A percentile compares a stretch with the other conserved stretches of the same genome.
These are phyloP conservation scores for Plectranthus barbatus DNA, from an alignment of 257 asterid species.

Conservation along the genomic window DNA sequence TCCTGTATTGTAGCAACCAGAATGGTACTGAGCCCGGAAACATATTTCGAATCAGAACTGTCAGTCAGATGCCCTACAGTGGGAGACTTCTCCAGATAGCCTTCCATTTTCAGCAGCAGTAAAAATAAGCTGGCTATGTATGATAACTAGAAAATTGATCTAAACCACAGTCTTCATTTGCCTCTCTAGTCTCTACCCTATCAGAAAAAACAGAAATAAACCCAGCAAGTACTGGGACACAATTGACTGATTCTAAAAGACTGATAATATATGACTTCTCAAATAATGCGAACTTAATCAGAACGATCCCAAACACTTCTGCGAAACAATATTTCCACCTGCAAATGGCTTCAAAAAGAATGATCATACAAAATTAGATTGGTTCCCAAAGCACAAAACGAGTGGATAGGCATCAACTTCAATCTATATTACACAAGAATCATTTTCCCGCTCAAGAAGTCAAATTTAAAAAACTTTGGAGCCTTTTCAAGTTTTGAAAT, in stretches of 20 bases:
- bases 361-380: background rate
- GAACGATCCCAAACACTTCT: background rate
- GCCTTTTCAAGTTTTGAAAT: too few species aligned
- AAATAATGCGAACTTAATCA: background rate
- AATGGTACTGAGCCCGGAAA: slow-evolving; percentile 72
- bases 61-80: slow-evolving; percentile 30
- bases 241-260: background rate
- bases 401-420: background rate
- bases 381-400: background rate
- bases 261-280: slow-evolving; percentile 4
- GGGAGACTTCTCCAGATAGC: slow-evolving; percentile 32
- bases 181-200: background rate
- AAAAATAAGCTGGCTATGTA: slow-evolving; percentile 8
- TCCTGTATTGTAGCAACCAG: slow-evolving; percentile 84
- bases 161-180: background rate
- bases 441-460: too few species aligned
- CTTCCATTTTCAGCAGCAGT: slow-evolving; percentile 39
- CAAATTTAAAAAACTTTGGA: too few species aligned
- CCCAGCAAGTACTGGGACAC: background rate
- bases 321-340: background rate
- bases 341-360: background rate
- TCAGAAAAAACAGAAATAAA: background rate
- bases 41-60: slow-evolving; percentile 46
- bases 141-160: slow-evolving; percentile 2
- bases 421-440: background rate